Conservation (phyloP, 441 rosid species). For the Adansonia rubrostipa region DNA sequence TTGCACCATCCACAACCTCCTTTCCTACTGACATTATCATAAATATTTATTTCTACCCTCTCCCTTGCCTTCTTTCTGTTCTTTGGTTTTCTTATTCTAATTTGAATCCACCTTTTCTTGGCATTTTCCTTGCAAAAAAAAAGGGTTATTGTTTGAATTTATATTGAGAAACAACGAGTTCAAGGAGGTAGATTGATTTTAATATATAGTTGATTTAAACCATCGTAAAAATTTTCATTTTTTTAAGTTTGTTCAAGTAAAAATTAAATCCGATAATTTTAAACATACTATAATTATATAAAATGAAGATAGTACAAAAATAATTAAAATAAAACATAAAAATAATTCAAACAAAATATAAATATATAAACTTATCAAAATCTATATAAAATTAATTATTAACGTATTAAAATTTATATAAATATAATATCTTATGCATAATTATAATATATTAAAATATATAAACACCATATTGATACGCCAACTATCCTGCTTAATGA, state of each 20-base stretch:
- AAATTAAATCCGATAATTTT: no score
- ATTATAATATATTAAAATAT: no score
- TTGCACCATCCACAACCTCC: constrained; percentile 33
- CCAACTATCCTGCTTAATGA: background rate
- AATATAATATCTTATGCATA: no score
- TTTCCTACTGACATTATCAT: constrained; percentile 35
- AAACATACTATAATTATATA: no score
- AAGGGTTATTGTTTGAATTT: background rate
- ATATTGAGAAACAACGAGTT: background rate
- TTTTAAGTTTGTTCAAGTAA: background rate
- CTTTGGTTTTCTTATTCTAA: background rate
- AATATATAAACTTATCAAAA: no score
- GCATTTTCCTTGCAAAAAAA: background rate
- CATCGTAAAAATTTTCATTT: background rate
- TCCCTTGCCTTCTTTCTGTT: constrained; percentile 17
- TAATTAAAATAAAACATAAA: no score
- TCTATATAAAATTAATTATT: no score
- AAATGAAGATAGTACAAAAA: no score
- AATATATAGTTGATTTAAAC: background rate
- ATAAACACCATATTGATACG: no score
- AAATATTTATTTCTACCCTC: constrained; percentile 29
- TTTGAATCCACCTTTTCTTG: background rate
- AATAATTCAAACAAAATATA: no score
- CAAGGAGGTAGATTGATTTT: no score
- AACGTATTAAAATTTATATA: no score